phyloP scores from a whole-genome alignment of 2,329 filamentous ascomycete species.

The Boeremia lycopersici region DNA sequence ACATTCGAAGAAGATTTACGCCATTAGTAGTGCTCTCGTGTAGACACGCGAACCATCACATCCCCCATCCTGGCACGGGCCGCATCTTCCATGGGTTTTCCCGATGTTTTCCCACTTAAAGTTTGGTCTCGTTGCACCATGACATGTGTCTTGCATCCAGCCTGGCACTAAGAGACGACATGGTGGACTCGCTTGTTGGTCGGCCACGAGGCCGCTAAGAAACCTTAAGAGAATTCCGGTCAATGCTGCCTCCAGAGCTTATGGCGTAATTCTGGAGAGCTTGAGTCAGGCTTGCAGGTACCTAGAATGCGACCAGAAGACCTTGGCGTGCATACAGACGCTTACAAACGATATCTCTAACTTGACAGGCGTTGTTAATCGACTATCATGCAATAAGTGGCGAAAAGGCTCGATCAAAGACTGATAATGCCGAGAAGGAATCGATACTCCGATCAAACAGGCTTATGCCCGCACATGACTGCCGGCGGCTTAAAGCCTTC shows the following conservation, averaged over 20 bases:
- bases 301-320: constrained; percentile 22
- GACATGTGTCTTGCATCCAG: constrained; percentile 31
- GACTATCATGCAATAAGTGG: constrained; percentile 9
- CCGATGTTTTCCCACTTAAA: constrained; percentile 12
- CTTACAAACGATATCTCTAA: constrained; percentile 2
- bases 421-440: not conserved
- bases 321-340: constrained; percentile 5
- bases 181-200: constrained; percentile 23
- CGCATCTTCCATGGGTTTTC: constrained; percentile 15
- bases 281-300: constrained; percentile 7
- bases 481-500: constrained; percentile 25
- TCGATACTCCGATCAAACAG: constrained; percentile 14
- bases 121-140: constrained; percentile 19
- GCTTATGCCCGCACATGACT: constrained; percentile 15
- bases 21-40: constrained; percentile 9
- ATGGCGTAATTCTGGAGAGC: constrained; percentile 3
- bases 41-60: constrained; percentile 12
- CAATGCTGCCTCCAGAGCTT: constrained; percentile 4
- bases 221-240: constrained; percentile 21
- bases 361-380: constrained; percentile 1
- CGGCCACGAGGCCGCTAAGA: constrained; percentile 20
- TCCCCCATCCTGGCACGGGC: constrained; percentile 15
- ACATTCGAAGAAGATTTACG: constrained; percentile 12
- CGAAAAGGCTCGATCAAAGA: constrained; percentile 6
- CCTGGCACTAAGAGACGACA: constrained; percentile 14